These are phyloP conservation scores for Pseudogymnoascus sp. DNA, from an alignment of 2,329 filamentous ascomycete species.

Conservation along the genomic window DNA sequence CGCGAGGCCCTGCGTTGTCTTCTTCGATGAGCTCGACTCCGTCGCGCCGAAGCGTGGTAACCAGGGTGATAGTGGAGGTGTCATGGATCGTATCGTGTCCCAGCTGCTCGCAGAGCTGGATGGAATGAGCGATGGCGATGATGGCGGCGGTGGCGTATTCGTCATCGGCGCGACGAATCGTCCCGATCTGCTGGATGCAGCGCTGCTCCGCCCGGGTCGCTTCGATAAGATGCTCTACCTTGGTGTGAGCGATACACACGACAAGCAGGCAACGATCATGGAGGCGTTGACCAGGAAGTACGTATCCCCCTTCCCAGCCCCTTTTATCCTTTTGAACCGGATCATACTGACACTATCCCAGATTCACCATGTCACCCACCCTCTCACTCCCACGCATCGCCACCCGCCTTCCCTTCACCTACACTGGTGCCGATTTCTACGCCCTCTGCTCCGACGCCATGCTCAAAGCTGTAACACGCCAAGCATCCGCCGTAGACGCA, in stretches of 20 bases:
- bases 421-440: constrained; percentile 96
- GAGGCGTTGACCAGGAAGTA: constrained; percentile 93
- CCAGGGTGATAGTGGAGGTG: constrained; percentile 92
- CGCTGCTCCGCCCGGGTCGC: constrained; percentile 77
- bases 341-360: constrained; percentile 33
- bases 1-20: constrained; percentile 81
- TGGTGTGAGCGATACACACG: constrained; percentile 91
- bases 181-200: constrained; percentile 86
- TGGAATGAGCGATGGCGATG: constrained; percentile 92
- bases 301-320: constrained; percentile 32
- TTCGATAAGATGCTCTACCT: constrained; percentile 99
- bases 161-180: constrained; percentile 95
- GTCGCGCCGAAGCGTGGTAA: constrained; percentile 96
- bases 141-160: constrained; percentile 77
- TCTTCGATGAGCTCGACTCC: constrained; percentile 89
- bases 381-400: constrained; percentile 72
- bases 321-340: neutral
- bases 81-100: constrained; percentile 96
- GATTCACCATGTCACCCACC: constrained; percentile 76
- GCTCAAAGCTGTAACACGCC: constrained; percentile 94
- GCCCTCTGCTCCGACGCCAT: constrained; percentile 96
- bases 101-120: constrained; percentile 93
- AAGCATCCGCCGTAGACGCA: constrained; percentile 74
- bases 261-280: constrained; percentile 90
- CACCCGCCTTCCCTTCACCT: constrained; percentile 79